phyloP scores from a whole-genome alignment of 2,329 filamentous ascomycete genomes.

The Exophiala viscosa region DNA sequence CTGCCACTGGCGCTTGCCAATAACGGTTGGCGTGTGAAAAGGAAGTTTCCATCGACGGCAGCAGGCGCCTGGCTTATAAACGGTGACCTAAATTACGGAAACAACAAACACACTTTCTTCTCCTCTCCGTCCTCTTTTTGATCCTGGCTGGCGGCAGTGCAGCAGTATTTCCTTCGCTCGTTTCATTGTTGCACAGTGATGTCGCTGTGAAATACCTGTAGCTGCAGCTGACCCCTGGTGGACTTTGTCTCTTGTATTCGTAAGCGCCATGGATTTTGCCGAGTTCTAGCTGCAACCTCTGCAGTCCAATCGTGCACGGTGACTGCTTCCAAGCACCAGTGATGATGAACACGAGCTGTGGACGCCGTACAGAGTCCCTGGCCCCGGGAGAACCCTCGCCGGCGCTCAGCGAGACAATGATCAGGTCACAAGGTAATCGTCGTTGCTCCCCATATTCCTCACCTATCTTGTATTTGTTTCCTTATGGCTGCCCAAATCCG shows the following conservation, averaged over 20 bases:
- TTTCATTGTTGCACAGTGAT: slow-evolving; percentile 9
- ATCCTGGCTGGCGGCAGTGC: slow-evolving; percentile 16
- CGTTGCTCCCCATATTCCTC: slow-evolving; percentile 1
- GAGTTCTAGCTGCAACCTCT: slow-evolving; percentile 13
- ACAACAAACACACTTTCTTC: neutral
- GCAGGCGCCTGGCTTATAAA: neutral
- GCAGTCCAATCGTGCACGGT: slow-evolving; percentile 20
- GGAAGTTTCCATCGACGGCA: no score
- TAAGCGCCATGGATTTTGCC: slow-evolving; percentile 24
- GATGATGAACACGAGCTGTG: slow-evolving; percentile 10
- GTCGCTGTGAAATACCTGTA: slow-evolving; percentile 3
- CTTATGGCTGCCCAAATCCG: neutral
- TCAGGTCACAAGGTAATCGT: slow-evolving; percentile 11
- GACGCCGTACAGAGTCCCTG: neutral
- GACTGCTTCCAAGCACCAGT: slow-evolving; percentile 24
- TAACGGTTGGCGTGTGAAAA: no score
- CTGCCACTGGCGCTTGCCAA: no score
- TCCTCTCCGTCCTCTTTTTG: neutral
- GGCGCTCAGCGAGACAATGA: slow-evolving; percentile 14
- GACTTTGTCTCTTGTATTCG: slow-evolving; percentile 16
- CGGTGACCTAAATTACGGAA: neutral
- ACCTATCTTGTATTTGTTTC: slow-evolving; percentile 1
- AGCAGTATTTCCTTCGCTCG: slow-evolving; percentile 13
- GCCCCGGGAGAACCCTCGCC: slow-evolving; percentile 6
- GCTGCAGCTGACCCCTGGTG: slow-evolving; percentile 3